phyloP scores from a whole-genome alignment of 805 yeast genomes.

The Candida endomychidarum region DNA sequence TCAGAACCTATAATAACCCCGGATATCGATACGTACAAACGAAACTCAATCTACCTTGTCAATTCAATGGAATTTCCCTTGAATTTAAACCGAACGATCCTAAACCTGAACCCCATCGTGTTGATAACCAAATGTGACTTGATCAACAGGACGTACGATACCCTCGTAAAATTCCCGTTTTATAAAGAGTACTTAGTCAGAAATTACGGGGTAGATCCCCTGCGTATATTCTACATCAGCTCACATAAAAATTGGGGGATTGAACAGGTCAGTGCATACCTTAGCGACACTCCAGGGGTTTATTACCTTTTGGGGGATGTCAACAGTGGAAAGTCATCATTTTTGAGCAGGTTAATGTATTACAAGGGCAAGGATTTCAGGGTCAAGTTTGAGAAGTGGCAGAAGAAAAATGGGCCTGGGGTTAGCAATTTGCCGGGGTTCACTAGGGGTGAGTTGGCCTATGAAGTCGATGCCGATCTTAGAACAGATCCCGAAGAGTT shows the following conservation, averaged over 20 bases:
- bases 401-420: constrained; percentile 43
- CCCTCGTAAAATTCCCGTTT: constrained; percentile 28
- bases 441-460: constrained; percentile 51
- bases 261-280: constrained; percentile 30
- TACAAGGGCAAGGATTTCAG: constrained; percentile 6
- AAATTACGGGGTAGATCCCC: constrained; percentile 28
- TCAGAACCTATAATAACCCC: constrained; percentile 5
- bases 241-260: constrained; percentile 56
- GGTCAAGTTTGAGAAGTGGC: constrained; percentile 18
- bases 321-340: constrained; percentile 68
- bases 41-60: constrained; percentile 11
- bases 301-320: constrained; percentile 61
- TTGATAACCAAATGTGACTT: constrained; percentile 48
- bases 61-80: constrained; percentile 64
- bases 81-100: constrained; percentile 33
- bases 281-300: constrained; percentile 35
- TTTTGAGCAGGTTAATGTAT: constrained; percentile 39
- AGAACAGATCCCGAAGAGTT: too few species aligned
- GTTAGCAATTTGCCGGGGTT: constrained; percentile 63
- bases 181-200: constrained; percentile 34
- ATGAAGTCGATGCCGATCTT: constrained; percentile 17
- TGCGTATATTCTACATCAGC: constrained; percentile 47
- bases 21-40: background rate
- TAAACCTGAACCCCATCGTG: constrained; percentile 23
- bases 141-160: constrained; percentile 31